A percentile compares a stretch with the other conserved stretches of the same genome.
phyloP scores from a whole-genome alignment of 176 grass and related monocot genomes.

The Aegilops tauschii region DNA sequence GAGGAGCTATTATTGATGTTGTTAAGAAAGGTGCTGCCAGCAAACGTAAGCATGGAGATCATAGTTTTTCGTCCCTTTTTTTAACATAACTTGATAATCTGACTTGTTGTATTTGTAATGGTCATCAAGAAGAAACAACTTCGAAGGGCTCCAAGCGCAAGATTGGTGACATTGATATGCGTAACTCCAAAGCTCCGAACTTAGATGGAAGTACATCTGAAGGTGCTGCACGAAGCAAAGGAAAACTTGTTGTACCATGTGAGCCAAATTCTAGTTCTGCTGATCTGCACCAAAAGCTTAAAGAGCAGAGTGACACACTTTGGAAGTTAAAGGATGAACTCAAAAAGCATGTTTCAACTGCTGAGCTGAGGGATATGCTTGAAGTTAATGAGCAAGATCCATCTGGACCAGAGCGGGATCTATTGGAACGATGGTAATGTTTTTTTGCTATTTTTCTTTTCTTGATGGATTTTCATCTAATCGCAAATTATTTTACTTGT shows the following conservation, averaged over 20 bases:
- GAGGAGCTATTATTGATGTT: conserved; percentile 56
- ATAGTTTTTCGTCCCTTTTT: not conserved
- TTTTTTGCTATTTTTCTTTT: conserved; percentile 27
- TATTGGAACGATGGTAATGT: conserved; percentile 79
- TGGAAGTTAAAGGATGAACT: conserved; percentile 96
- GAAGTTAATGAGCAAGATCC: conserved; percentile 85
- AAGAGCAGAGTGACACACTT: conserved; percentile 73
- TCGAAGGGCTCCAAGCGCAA: conserved; percentile 76
- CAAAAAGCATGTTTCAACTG: conserved; percentile 67
- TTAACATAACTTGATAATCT: conserved; percentile 17
- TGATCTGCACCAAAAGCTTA: conserved; percentile 65
- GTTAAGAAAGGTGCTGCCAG: conserved; percentile 42
- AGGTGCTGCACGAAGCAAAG: conserved; percentile 34
- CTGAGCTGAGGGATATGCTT: conserved; percentile 84
- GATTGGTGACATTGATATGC: conserved; percentile 31
- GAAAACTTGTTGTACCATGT: conserved; percentile 35
- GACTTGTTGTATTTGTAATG: conserved; percentile 32
- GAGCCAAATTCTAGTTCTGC: conserved; percentile 25
- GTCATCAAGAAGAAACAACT: conserved; percentile 40
- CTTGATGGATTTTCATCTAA: not conserved
- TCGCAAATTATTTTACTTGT: not conserved
- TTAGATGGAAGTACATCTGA: conserved; percentile 44
- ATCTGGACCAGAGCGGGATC: conserved; percentile 70
- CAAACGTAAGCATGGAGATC: conserved; percentile 38
- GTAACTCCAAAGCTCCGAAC: conserved; percentile 52